phyloP scores from a whole-genome alignment of 495 filamentous ascomycete genomes.

The Aspergillus asperescens region DNA sequence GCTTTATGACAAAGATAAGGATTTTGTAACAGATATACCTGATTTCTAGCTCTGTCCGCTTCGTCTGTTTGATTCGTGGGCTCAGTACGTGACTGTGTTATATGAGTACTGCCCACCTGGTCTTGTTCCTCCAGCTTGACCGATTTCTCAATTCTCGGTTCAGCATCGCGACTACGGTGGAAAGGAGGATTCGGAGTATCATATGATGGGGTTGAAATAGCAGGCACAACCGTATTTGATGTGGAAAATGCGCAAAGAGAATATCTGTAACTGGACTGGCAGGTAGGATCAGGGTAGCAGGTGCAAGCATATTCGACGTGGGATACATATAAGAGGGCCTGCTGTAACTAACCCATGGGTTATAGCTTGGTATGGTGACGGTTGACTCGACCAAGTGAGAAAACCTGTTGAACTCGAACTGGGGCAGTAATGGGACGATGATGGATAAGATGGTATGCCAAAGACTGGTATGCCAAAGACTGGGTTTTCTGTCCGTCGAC shows the following conservation, averaged over 20 bases:
- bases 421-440: background rate
- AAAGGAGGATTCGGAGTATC: background rate
- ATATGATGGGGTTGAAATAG: background rate
- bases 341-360: constrained; percentile 1
- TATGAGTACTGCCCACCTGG: background rate
- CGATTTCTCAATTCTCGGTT: background rate
- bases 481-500: background rate
- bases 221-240: background rate
- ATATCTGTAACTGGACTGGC: background rate
- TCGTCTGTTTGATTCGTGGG: background rate
- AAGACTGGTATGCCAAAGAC: background rate
- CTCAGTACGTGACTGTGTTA: background rate
- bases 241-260: background rate
- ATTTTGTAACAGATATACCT: background rate
- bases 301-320: background rate
- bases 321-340: background rate
- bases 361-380: background rate
- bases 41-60: background rate
- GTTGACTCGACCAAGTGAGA: background rate
- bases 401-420: background rate
- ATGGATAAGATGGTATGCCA: background rate
- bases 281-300: background rate
- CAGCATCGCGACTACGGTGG: too few species aligned
- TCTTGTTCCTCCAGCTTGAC: background rate
- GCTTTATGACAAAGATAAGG: too few species aligned